Conservation (phyloP, 2,329 filamentous ascomycete species). For the Trichoderma citrinoviride region DNA sequence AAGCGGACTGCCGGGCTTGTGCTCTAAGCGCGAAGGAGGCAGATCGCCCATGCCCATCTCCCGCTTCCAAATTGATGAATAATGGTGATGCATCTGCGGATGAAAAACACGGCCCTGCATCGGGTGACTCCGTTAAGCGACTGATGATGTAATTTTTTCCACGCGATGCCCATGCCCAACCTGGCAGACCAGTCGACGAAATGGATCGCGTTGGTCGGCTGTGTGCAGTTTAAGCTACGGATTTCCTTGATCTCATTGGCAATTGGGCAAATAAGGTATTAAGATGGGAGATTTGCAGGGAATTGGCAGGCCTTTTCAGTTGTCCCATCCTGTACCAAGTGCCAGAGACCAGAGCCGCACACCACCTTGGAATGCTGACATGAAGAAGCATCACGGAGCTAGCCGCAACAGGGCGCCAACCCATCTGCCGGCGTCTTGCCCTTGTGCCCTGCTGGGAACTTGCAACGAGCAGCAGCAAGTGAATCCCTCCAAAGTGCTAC, state of each 20-base stretch:
- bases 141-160: conserved; percentile 8
- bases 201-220: too few species aligned
- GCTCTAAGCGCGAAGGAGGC: not conserved
- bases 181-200: too few species aligned
- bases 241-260: not conserved
- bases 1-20: too few species aligned
- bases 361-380: not conserved
- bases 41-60: not conserved
- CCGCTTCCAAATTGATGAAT: conserved; percentile 9
- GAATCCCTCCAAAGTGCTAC: not conserved
- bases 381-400: not conserved
- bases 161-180: not conserved
- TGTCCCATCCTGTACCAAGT: not conserved
- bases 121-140: not conserved
- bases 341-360: not conserved
- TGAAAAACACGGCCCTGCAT: not conserved
- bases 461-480: not conserved
- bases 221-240: too few species aligned
- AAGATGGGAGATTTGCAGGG: too few species aligned
- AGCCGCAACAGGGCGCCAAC: not conserved
- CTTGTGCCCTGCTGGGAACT: not conserved
- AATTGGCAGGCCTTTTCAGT: not conserved
- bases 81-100: not conserved
- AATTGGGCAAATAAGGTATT: not conserved
- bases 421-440: not conserved